phyloP scores from a whole-genome alignment of 192 early-diverging fungal species.

The Cetraspora pellucida region DNA sequence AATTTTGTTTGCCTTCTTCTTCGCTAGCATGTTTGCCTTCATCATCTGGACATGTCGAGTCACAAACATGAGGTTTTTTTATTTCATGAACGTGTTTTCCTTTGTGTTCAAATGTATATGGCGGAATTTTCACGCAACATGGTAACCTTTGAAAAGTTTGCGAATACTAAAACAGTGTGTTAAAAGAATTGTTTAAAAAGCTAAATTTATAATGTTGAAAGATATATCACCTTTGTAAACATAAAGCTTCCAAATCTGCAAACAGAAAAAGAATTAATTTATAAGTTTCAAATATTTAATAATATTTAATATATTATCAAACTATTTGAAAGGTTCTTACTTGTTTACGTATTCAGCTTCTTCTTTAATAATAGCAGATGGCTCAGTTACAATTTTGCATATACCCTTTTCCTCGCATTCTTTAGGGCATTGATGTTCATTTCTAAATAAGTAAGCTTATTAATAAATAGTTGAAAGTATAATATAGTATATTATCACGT shows the following conservation, averaged over 20 bases:
- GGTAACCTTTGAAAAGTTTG: conserved; percentile 34
- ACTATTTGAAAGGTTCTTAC: not conserved
- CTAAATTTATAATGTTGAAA: not conserved
- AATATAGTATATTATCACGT: not conserved
- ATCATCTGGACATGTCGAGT: conserved; percentile 39
- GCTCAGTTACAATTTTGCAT: conserved; percentile 30
- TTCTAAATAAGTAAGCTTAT: not conserved
- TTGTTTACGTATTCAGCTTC: conserved; percentile 41
- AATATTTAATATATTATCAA: not conserved
- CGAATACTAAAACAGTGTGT: conserved; percentile 29
- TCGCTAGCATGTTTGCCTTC: conserved; percentile 16
- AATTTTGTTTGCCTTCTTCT: conserved; percentile 18
- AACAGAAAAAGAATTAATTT: not conserved
- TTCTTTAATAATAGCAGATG: conserved; percentile 39
- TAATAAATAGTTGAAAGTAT: too few relatives aligned
- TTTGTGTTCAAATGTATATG: conserved; percentile 37
- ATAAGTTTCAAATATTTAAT: not conserved
- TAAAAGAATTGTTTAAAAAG: not conserved
- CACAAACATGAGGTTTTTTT: conserved; percentile 36
- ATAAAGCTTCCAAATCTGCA: conserved; percentile 26
- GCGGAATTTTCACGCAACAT: conserved; percentile 42
- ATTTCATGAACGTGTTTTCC: conserved; percentile 38
- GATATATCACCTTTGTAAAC: conserved; percentile 34
- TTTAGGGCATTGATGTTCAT: conserved; percentile 33
- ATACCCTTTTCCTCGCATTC: conserved; percentile 32